Evolutionary conservation across 768 basidiomycete genomes (phyloP).

Genomic region (Leccinum imitatum): DNA sequence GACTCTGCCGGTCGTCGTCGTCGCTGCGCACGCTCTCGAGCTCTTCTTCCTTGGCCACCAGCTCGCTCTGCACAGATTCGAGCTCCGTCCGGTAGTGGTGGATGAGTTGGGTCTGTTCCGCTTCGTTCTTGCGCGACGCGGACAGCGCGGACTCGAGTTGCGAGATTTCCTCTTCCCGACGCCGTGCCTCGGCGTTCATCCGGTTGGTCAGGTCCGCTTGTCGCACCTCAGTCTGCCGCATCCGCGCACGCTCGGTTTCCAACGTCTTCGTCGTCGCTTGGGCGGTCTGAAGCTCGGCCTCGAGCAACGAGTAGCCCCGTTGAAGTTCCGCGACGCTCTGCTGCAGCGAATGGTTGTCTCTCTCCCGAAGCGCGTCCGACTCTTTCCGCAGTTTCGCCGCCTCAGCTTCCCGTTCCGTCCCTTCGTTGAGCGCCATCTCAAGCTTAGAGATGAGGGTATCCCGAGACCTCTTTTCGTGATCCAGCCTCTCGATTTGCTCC

Average conservation of each 20-base stretch:
- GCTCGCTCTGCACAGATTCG: conserved; percentile 64
- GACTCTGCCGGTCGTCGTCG: conserved; percentile 17
- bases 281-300: conserved; percentile 57
- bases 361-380: conserved; percentile 47
- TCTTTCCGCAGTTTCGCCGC: conserved; percentile 46
- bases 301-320: conserved; percentile 58
- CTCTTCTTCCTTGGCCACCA: conserved; percentile 64
- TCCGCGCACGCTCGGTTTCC: conserved; percentile 62
- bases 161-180: conserved; percentile 54
- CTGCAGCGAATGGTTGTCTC: conserved; percentile 48
- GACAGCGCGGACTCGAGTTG: conserved; percentile 53
- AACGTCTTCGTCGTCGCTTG: conserved; percentile 54
- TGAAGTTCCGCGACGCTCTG: conserved; percentile 59
- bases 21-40: conserved; percentile 50
- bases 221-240: conserved; percentile 54
- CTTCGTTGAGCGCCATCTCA: conserved; percentile 57
- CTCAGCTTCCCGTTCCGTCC: conserved; percentile 49
- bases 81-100: conserved; percentile 66
- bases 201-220: conserved; percentile 60
- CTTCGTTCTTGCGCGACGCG: conserved; percentile 44
- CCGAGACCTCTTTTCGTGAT: conserved; percentile 51
- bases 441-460: conserved; percentile 61
- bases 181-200: conserved; percentile 43
- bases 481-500: conserved; percentile 60
- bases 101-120: conserved; percentile 65